These are phyloP conservation scores for Elongisporangium senticosum DNA, from an alignment of 352 stramenopile genomes.

Conservation along the genomic window DNA sequence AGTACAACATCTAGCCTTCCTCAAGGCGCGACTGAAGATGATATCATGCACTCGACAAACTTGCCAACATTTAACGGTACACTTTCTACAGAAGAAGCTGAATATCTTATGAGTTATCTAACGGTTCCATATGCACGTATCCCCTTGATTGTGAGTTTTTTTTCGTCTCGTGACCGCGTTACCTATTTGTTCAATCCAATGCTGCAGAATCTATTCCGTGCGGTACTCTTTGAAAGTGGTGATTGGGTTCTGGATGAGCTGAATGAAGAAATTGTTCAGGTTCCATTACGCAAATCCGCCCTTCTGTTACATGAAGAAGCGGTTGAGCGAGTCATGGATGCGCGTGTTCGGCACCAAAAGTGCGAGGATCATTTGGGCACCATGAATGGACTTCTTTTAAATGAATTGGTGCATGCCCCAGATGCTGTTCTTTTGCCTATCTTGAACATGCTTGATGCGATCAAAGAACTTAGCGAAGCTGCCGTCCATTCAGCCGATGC, in stretches of 20 bases:
- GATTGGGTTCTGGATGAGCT: conserved; percentile 72
- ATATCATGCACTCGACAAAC: conserved; percentile 96
- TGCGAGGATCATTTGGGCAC: conserved; percentile 91
- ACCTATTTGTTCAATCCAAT: conserved; percentile 86
- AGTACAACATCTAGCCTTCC: conserved; percentile 21
- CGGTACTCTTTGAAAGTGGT: conserved; percentile 87
- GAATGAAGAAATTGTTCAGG: conserved; percentile 60
- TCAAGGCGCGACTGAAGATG: conserved; percentile 90
- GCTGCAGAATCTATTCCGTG: conserved; percentile 79
- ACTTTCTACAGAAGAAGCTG: conserved; percentile 94
- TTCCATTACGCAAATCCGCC: conserved; percentile 79
- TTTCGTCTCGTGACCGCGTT: conserved; percentile 87
- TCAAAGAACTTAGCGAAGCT: conserved; percentile 75
- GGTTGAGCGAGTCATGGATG: conserved; percentile 68
- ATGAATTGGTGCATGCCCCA: conserved; percentile 96
- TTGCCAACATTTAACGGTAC: conserved; percentile 96
- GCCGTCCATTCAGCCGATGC: conserved; percentile 80
- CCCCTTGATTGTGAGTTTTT: conserved; percentile 97
- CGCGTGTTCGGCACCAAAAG: conserved; percentile 67
- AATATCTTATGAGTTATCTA: conserved; percentile 98
- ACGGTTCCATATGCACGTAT: conserved; percentile 98
- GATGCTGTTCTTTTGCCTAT: conserved; percentile 76
- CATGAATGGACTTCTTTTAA: conserved; percentile 95
- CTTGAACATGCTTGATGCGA: conserved; percentile 77
- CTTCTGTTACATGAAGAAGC: conserved; percentile 78